Evolutionary conservation across 1,284 basidiomycete species (phyloP).

Genomic region (Singerocomus inundabilis): DNA sequence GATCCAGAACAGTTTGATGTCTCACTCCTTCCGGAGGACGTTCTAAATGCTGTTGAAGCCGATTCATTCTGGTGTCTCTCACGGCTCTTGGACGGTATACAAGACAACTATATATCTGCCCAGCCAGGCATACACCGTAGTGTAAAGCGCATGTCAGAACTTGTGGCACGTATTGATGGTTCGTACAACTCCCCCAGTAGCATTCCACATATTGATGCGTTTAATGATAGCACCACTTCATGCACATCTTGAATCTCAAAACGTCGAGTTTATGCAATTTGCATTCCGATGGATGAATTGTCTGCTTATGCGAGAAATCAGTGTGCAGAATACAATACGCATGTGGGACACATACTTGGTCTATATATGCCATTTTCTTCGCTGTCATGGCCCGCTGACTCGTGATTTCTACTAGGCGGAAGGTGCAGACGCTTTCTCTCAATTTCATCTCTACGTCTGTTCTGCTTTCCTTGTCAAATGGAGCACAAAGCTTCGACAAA

Average conservation of each 20-base stretch:
- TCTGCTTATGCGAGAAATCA: conserved; percentile 93
- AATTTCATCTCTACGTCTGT: conserved; percentile 96
- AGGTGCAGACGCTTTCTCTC: conserved; percentile 92
- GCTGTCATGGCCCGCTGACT: not conserved
- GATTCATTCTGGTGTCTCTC: conserved; percentile 97
- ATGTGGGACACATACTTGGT: conserved; percentile 99
- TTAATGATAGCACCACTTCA: conserved; percentile 66
- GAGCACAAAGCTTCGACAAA: conserved; percentile 85
- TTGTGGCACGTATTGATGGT: conserved; percentile 92
- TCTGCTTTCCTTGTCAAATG: conserved; percentile 92
- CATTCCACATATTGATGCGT: not conserved
- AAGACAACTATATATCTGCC: conserved; percentile 94
- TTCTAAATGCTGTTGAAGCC: conserved; percentile 85
- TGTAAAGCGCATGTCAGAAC: conserved; percentile 88
- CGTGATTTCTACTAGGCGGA: conserved; percentile 63
- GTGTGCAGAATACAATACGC: conserved; percentile 89
- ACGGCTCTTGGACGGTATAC: conserved; percentile 90
- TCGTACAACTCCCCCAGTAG: conserved; percentile 4
- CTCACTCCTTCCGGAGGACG: conserved; percentile 62
- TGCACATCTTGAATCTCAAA: conserved; percentile 81
- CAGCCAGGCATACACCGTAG: conserved; percentile 94
- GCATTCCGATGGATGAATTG: conserved; percentile 99
- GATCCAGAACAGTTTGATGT: conserved; percentile 89
- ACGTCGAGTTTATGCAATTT: conserved; percentile 98
- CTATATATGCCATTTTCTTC: conserved; percentile 31